These are phyloP conservation scores for Chytriomyces hyalinus DNA, from an alignment of 192 early-diverging fungal genomes.

Conservation along the genomic window DNA sequence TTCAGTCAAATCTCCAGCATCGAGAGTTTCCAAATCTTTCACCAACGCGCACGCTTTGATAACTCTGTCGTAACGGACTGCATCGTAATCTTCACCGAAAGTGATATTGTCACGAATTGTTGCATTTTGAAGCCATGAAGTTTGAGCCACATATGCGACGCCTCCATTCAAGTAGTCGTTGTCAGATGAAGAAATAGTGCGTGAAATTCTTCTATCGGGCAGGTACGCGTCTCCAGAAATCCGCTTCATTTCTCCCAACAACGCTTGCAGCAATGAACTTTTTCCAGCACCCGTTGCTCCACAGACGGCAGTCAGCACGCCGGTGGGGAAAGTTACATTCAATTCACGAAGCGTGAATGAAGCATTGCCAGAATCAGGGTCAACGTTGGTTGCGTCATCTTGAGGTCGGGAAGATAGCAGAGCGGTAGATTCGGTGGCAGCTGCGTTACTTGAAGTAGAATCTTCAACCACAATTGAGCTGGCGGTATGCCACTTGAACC, in stretches of 20 bases:
- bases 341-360: slow-evolving; percentile 33
- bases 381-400: background rate
- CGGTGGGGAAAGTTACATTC: slow-evolving; percentile 24
- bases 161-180: background rate
- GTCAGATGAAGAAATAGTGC: background rate
- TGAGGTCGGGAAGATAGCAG: background rate
- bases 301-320: slow-evolving; percentile 18
- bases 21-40: slow-evolving; percentile 83
- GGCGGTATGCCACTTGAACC: slow-evolving; percentile 33
- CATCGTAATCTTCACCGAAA: slow-evolving; percentile 79
- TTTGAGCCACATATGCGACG: slow-evolving; percentile 85
- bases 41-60: slow-evolving; percentile 83
- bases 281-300: slow-evolving; percentile 70
- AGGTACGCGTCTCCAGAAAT: slow-evolving; percentile 41
- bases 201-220: slow-evolving; percentile 23
- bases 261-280: slow-evolving; percentile 73
- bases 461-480: slow-evolving; percentile 11
- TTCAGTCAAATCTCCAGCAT: slow-evolving; percentile 88
- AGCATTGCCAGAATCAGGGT: background rate
- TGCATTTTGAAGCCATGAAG: slow-evolving; percentile 65
- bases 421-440: slow-evolving; percentile 22
- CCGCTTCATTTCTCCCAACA: slow-evolving; percentile 79
- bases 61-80: slow-evolving; percentile 77
- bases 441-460: background rate
- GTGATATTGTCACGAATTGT: slow-evolving; percentile 75